These are phyloP conservation scores for Prunella vulgaris DNA, from an alignment of 257 asterid species.

Conservation along the genomic window DNA sequence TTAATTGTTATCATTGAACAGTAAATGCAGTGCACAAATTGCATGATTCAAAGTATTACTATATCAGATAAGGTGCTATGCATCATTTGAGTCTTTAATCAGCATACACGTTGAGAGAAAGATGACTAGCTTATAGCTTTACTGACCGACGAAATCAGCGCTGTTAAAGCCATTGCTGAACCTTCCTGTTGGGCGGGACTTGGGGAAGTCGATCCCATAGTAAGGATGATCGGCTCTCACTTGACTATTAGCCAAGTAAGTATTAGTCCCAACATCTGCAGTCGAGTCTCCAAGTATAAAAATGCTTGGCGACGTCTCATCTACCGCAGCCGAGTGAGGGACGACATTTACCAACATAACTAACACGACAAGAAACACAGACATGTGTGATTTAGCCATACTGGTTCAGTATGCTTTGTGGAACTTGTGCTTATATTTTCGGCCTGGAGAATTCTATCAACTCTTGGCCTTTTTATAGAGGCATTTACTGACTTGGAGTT, in stretches of 20 bases:
- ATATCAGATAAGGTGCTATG: too few relatives aligned
- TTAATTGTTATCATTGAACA: too few relatives aligned
- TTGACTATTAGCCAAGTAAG: constrained; percentile 24
- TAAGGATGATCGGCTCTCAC: constrained; percentile 46
- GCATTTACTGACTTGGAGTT: constrained; percentile 6
- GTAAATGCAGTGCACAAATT: too few relatives aligned
- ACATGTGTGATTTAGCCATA: constrained; percentile 27
- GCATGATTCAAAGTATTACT: too few relatives aligned
- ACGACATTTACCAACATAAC: constrained; percentile 20
- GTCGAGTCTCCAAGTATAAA: constrained; percentile 74
- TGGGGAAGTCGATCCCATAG: constrained; percentile 63
- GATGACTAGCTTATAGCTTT: neutral
- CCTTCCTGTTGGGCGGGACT: constrained; percentile 61
- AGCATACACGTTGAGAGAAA: neutral
- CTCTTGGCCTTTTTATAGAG: constrained; percentile 8
- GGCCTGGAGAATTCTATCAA: neutral
- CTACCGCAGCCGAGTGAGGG: constrained; percentile 27
- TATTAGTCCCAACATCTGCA: constrained; percentile 75
- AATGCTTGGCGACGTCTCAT: constrained; percentile 36
- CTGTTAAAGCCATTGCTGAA: constrained; percentile 74
- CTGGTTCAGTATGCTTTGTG: neutral
- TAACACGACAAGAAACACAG: constrained; percentile 7
- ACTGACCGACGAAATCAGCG: constrained; percentile 60
- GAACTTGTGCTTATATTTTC: neutral
- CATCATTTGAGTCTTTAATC: too few relatives aligned